These are phyloP conservation scores for Endoconidiophora laricicola DNA, from an alignment of 2,329 filamentous ascomycete genomes.

Conservation along the genomic window DNA sequence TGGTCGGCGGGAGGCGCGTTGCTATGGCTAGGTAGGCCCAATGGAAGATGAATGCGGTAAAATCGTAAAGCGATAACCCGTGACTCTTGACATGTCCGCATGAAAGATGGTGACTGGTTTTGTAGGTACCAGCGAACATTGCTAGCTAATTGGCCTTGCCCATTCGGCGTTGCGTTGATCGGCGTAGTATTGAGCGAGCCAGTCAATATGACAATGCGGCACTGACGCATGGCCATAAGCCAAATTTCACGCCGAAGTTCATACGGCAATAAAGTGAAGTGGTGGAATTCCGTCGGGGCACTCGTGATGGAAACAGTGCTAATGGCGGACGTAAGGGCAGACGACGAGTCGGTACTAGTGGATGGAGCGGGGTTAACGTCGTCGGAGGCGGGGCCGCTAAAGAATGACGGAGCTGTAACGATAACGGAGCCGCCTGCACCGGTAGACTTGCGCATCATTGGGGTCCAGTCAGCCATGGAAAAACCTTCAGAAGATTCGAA, in stretches of 20 bases:
- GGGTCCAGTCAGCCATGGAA: slow-evolving; percentile 2
- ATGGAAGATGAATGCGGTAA: slow-evolving; percentile 15
- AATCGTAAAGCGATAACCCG: slow-evolving; percentile 13
- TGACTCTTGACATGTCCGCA: slow-evolving; percentile 14
- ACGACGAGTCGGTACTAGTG: too few relatives aligned
- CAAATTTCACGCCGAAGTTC: slow-evolving; percentile 15
- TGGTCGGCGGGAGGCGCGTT: not conserved
- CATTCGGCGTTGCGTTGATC: slow-evolving; percentile 6
- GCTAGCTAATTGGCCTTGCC: slow-evolving; percentile 11
- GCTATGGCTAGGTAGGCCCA: slow-evolving; percentile 1
- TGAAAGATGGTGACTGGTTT: slow-evolving; percentile 14
- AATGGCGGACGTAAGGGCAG: too few relatives aligned
- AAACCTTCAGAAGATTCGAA: slow-evolving; percentile 5
- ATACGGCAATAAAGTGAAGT: slow-evolving; percentile 13
- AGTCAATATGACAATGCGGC: slow-evolving; percentile 13
- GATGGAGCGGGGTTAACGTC: not conserved
- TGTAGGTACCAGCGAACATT: slow-evolving; percentile 14
- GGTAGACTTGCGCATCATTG: not conserved
- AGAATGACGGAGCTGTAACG: too few relatives aligned
- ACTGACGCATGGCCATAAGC: slow-evolving; percentile 13
- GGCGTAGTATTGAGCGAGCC: slow-evolving; percentile 2
- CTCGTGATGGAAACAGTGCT: too few relatives aligned
- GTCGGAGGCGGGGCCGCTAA: too few relatives aligned
- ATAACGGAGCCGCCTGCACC: not conserved
- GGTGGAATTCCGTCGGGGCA: slow-evolving; percentile 4